Percentiles rank a stretch among this genome's conserved stretches.
These are phyloP conservation scores for Phytophthora brassicae DNA, from an alignment of 352 stramenopile species.

Conservation along the genomic window DNA sequence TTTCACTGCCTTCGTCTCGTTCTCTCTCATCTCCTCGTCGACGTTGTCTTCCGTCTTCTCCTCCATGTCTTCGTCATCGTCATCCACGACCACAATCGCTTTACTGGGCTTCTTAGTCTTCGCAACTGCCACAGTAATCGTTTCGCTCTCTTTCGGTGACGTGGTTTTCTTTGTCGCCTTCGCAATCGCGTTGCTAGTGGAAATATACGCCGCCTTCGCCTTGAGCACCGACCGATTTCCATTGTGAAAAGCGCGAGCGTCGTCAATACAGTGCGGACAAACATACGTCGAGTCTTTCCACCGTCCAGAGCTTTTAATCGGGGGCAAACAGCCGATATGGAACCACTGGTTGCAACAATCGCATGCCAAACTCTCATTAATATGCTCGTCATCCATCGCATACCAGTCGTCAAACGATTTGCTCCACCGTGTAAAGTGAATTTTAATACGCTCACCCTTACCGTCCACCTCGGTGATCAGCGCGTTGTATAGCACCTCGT, in stretches of 20 bases:
- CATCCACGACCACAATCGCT: conserved; percentile 30
- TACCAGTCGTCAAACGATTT: conserved; percentile 91
- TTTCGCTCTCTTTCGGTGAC: conserved; percentile 29
- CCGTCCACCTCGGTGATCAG: conserved; percentile 83
- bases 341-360: conserved; percentile 90
- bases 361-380: conserved; percentile 88
- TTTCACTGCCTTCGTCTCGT: conserved; percentile 12
- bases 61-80: conserved; percentile 40
- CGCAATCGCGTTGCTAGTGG: conserved; percentile 34
- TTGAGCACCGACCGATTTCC: conserved; percentile 52
- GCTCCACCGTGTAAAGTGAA: conserved; percentile 85
- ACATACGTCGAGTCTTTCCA: conserved; percentile 89
- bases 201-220: conserved; percentile 44
- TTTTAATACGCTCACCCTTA: conserved; percentile 76
- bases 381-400: conserved; percentile 87
- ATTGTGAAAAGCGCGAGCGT: conserved; percentile 73
- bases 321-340: conserved; percentile 82
- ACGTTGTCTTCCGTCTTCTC: conserved; percentile 14
- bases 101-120: conserved; percentile 39
- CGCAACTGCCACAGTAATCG: conserved; percentile 10
- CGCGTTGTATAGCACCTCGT: conserved; percentile 87
- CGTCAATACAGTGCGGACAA: conserved; percentile 75
- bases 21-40: conserved; percentile 6
- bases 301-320: conserved; percentile 81
- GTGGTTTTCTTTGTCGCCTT: conserved; percentile 26